Evolutionary conservation across 2,329 filamentous ascomycete species (phyloP).

Genomic region (Colletotrichum sojae): DNA sequence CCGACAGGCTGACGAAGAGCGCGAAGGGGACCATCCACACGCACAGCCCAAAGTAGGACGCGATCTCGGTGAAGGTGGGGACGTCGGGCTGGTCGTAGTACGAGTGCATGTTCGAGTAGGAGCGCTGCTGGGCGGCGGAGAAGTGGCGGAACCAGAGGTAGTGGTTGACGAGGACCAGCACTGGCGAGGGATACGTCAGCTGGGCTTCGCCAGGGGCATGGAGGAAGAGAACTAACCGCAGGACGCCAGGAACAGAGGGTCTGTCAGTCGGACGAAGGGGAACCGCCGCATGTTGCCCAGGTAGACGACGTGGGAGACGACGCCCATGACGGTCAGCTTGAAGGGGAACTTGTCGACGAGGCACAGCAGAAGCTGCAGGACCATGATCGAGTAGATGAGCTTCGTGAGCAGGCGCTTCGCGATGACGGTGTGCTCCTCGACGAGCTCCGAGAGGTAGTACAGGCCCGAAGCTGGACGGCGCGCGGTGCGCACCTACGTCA

Average conservation of each 20-base stretch:
- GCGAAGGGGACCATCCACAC: constrained; percentile 98
- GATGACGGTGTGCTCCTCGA: constrained; percentile 96
- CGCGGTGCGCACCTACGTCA: constrained; percentile 6
- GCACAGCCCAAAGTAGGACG: constrained; percentile 94
- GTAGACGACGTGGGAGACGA: constrained; percentile 88
- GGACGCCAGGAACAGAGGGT: constrained; percentile 88
- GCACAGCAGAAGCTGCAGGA: constrained; percentile 80
- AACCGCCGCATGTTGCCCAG: constrained; percentile 85
- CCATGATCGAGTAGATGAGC: constrained; percentile 87
- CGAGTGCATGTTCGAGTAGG: constrained; percentile 71
- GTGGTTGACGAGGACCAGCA: constrained; percentile 89
- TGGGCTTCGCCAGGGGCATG: no score
- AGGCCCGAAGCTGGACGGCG: constrained; percentile 83
- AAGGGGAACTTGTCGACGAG: constrained; percentile 90
- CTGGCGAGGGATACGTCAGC: constrained; percentile 55
- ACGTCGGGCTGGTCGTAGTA: constrained; percentile 75
- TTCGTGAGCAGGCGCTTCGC: constrained; percentile 88
- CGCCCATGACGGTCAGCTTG: constrained; percentile 79
- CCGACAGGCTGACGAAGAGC: constrained; percentile 93
- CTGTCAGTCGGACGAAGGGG: constrained; percentile 85
- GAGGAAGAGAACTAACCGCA: constrained; percentile 71
- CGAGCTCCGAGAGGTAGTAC: constrained; percentile 97
- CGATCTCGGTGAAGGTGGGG: constrained; percentile 93
- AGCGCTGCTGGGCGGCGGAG: constrained; percentile 71
- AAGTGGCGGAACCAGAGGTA: constrained; percentile 98